Evolutionary conservation across 768 basidiomycete species (phyloP), one percentile per base, ranked within the genome.

Genomic region (Termitomyces sp.): DNA sequence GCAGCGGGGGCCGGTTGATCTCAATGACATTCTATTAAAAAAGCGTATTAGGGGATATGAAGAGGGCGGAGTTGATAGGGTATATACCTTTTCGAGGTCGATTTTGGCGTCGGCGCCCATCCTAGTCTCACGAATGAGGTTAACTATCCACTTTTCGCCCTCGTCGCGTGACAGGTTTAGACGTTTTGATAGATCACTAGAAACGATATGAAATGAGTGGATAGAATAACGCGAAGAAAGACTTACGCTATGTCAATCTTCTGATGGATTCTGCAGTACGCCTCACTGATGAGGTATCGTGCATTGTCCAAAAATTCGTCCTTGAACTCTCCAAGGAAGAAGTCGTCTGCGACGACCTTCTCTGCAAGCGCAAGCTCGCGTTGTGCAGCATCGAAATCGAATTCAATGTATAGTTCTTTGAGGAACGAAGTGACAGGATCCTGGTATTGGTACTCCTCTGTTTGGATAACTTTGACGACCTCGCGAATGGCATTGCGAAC

Each of bases 131-230:
- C 97, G 87, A 67, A 98, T 97, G 60, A 98, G 89, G 78, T 98
- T 98, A 67, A 98, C 97, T 61, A 98, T 96, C 96, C 96, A 99
- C 67, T 96, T 96, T 71, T 99, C 97, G 51, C 96, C 97, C 69
- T 98, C 97, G 63, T 94, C 94, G 42, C 81, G 84, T n/a, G 91
- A 88, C 48, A 98, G 82, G 72, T 98, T 98, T 14, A 98, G 81
- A 9, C 96, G 87, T 67, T 93, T 89, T 9, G 95, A 97, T 13
- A 98, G 83, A 67, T 97, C 93, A 58, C 94, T 95, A 61, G 26
- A 45, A 48, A 30, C 5, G 43, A 37, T 22, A 43, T 5, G 52
- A 53, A 59, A 58, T 14, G n/a, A n/a, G 20, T 8, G 14, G 22
- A 26, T 30, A 7, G 6, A 24, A 30, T 45, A 55, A 32, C 24